A percentile compares a stretch with the other conserved stretches of the same genome.
phyloP scores from a whole-genome alignment of 768 basidiomycete genomes.

The Tricholoma saponaceum region DNA sequence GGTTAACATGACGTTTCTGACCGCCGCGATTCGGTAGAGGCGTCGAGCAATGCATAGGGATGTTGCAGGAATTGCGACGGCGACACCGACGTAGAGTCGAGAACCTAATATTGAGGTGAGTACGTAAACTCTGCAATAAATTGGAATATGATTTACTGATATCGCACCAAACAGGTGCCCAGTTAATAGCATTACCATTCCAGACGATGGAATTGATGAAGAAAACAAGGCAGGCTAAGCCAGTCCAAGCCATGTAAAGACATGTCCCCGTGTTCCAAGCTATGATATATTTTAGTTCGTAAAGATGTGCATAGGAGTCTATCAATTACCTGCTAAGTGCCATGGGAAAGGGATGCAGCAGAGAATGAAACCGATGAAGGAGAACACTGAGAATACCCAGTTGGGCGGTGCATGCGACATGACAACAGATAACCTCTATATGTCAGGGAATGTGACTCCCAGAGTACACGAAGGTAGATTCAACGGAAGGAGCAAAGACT shows the following conservation, averaged over 20 bases:
- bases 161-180: slow-evolving; percentile 64
- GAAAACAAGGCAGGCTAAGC: slow-evolving; percentile 48
- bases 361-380: slow-evolving; percentile 55
- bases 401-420: slow-evolving; percentile 36
- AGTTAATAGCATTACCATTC: slow-evolving; percentile 53
- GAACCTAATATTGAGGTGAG: background rate
- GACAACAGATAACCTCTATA: slow-evolving; percentile 5
- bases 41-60: background rate
- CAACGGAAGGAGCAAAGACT: slow-evolving; percentile 17
- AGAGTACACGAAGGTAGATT: slow-evolving; percentile 27
- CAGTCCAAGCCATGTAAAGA: slow-evolving; percentile 67
- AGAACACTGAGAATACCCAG: slow-evolving; percentile 41
- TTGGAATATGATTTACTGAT: slow-evolving; percentile 36
- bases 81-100: background rate
- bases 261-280: slow-evolving; percentile 46
- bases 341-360: slow-evolving; percentile 59
- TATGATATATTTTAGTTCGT: background rate
- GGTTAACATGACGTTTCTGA: background rate
- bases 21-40: background rate
- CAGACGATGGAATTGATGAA: slow-evolving; percentile 71
- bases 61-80: background rate
- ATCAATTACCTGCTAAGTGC: slow-evolving; percentile 54
- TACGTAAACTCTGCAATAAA: background rate
- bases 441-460: slow-evolving; percentile 13
- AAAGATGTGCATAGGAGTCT: background rate